phyloP scores from a whole-genome alignment of 2,329 filamentous ascomycete species.

The Hymenoscyphus infarciens region DNA sequence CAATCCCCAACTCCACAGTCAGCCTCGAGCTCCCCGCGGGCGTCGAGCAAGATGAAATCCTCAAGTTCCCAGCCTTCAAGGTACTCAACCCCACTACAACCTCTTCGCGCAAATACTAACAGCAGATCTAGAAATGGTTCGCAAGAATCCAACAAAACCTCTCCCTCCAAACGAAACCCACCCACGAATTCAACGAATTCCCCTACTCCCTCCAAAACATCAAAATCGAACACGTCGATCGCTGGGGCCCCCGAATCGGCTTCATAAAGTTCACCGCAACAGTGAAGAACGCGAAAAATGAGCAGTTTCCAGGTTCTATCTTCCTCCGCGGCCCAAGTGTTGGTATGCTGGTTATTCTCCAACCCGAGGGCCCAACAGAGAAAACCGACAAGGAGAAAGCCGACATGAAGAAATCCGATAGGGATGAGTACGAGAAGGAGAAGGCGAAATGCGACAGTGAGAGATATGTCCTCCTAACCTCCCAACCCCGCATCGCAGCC shows the following conservation, averaged over 20 bases:
- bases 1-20: slow-evolving; percentile 38
- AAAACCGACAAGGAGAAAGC: slow-evolving; percentile 34
- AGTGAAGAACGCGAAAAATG: slow-evolving; percentile 46
- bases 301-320: slow-evolving; percentile 50
- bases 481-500: slow-evolving; percentile 55
- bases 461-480: slow-evolving; percentile 55
- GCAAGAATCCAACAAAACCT: slow-evolving; percentile 24
- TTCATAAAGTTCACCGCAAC: slow-evolving; percentile 54
- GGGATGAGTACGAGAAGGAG: too few species aligned
- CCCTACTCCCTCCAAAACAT: slow-evolving; percentile 52
- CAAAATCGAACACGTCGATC: slow-evolving; percentile 51
- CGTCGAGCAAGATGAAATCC: slow-evolving; percentile 44
- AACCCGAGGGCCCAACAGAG: slow-evolving; percentile 44
- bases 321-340: slow-evolving; percentile 60
- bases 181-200: slow-evolving; percentile 45
- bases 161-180: slow-evolving; percentile 39
- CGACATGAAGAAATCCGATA: too few species aligned
- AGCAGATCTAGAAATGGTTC: slow-evolving; percentile 26
- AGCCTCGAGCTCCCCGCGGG: slow-evolving; percentile 44
- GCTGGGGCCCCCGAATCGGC: slow-evolving; percentile 49
- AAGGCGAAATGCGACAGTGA: slow-evolving; percentile 36
- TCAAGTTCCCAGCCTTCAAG: slow-evolving; percentile 48
- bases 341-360: slow-evolving; percentile 48
- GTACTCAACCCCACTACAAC: slow-evolving; percentile 31
- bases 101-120: neutral